Base-by-base conservation (phyloP, 257 asterid genomes). In the Rauvolfia tetraphylla region DNA sequence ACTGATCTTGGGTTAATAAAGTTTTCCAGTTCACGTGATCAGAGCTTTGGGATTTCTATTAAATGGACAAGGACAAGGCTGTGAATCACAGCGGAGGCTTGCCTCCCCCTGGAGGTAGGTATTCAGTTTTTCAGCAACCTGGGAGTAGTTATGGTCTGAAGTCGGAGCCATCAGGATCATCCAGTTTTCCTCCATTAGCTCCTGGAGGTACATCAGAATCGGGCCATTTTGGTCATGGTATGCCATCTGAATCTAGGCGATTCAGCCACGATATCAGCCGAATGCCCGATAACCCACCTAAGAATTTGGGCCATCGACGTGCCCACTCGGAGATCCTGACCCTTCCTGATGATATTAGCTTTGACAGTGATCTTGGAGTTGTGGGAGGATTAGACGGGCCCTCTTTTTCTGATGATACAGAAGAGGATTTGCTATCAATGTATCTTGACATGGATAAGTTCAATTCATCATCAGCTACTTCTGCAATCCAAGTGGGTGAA, bases 351-450 rank as follows among this genome's bases (percentile, higher is more conserved):
- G 97, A 94, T 68, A 88, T 92, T 63, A 92, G 97, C 92, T 94
- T 94, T 53, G 98, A 94, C 68, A 88, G 94, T 57, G 97, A 94
- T 83, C 93, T 94, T 66, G 98, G 98, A 36, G 92, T 92, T 75
- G 97, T 94, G 68, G 98, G 97, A 23, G 97, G 94, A 71, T 84
- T 92, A 25, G 98, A 92, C 75, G 98, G 97, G 42, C 97, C 97
- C 4, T 87, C 97, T 14, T 86, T 84, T 74, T 94, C 97, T 0
- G 97, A 90, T 76, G 97, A 94, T 71, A 88, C 97, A 2, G 97
- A 94, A 51, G 98, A 92, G 67, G 98, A 94, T 72, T 75, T 90
- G 73, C 77, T 89, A 17, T 90, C 97, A 0, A 89, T 92, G 91
- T 94, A 87, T 80, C 89, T 92, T 46, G 98, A 92, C 81, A 90